These are phyloP conservation scores for Fusarium chlamydosporum DNA, from an alignment of 2,329 filamentous ascomycete species.

Conservation along the genomic window DNA sequence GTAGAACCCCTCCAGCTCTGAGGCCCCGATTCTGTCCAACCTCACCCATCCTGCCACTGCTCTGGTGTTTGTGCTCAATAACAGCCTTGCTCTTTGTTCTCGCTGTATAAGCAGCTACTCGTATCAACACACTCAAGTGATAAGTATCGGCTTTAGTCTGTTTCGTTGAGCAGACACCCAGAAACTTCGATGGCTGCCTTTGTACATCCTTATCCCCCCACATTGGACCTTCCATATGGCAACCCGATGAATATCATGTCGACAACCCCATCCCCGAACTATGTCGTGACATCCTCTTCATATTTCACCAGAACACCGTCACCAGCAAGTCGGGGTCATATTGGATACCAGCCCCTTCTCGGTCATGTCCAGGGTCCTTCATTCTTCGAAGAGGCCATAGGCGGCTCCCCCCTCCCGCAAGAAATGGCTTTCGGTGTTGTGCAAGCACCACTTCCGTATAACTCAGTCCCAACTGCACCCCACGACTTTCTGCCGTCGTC, in stretches of 20 bases:
- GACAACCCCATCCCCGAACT: constrained; percentile 38
- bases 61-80: background rate
- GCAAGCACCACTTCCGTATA: constrained; percentile 38
- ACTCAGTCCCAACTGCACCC: constrained; percentile 12
- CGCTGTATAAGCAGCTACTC: constrained; percentile 4
- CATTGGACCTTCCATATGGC: constrained; percentile 39
- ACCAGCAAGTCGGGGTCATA: constrained; percentile 37
- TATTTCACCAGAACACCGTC: constrained; percentile 45
- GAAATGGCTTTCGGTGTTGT: constrained; percentile 41
- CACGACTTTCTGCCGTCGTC: constrained; percentile 14
- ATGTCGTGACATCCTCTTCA: constrained; percentile 42
- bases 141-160: constrained; percentile 16
- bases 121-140: background rate
- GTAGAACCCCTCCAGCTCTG: constrained; percentile 6
- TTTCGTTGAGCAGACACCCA: constrained; percentile 9
- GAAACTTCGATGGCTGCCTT: constrained; percentile 36
- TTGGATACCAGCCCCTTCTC: constrained; percentile 38
- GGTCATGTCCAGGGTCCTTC: constrained; percentile 43
- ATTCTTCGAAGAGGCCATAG: constrained; percentile 51
- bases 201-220: constrained; percentile 39
- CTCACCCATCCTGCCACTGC: background rate
- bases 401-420: constrained; percentile 37
- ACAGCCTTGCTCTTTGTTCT: background rate
- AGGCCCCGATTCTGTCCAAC: background rate
- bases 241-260: constrained; percentile 29